phyloP scores from a whole-genome alignment of 148 eudicot species.

The Vaccinium macrocarpon region DNA sequence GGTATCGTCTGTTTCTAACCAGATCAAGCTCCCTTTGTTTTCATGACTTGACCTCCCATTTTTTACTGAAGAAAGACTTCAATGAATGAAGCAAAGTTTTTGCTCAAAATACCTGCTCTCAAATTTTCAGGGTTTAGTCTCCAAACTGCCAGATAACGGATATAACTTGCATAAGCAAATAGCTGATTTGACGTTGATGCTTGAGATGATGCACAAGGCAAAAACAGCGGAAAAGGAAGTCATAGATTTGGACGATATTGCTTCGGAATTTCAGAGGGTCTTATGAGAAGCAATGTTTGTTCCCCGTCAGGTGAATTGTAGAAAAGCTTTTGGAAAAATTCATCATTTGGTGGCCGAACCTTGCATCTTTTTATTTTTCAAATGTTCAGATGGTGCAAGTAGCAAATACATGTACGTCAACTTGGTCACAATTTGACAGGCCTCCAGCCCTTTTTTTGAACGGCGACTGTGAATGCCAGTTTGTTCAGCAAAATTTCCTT shows the following conservation, averaged over 20 bases:
- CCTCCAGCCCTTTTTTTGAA: neutral
- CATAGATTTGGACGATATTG: constrained; percentile 60
- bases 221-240: constrained; percentile 28
- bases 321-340: neutral
- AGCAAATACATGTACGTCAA: neutral
- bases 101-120: neutral
- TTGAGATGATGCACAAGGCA: constrained; percentile 35
- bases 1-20: constrained; percentile 29
- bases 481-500: too few relatives aligned
- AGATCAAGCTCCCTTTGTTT: neutral
- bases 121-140: constrained; percentile 49
- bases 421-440: neutral
- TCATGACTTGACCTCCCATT: neutral
- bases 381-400: neutral
- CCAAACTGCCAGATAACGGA: constrained; percentile 75
- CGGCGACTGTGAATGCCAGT: neutral
- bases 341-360: neutral
- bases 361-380: neutral
- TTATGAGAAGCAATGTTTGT: constrained; percentile 10
- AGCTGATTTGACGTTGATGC: constrained; percentile 50
- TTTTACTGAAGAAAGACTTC: neutral
- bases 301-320: neutral
- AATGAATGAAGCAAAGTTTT: neutral
- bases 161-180: constrained; percentile 68
- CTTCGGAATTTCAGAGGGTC: constrained; percentile 44